Evolutionary conservation across 2,329 filamentous ascomycete genomes (phyloP).

Genomic region (Fusarium xylarioides): DNA sequence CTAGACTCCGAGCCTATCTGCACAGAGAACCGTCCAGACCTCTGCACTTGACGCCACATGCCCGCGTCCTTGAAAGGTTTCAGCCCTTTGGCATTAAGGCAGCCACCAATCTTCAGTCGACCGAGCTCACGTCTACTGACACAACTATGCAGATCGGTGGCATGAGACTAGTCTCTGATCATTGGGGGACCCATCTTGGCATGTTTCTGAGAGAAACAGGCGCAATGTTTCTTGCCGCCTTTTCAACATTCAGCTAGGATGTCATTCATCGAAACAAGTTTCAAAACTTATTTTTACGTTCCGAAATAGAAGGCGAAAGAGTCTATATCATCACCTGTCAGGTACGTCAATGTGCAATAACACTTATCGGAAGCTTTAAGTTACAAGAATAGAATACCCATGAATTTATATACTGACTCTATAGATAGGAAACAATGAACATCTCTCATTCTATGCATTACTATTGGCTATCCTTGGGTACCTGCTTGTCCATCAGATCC

Average conservation of each 20-base stretch:
- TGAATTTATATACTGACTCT: not conserved
- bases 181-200: not conserved
- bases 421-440: not conserved
- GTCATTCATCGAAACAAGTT: too few species aligned
- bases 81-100: not conserved
- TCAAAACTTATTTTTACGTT: too few species aligned
- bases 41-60: not conserved
- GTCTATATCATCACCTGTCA: not conserved
- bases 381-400: not conserved
- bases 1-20: not conserved
- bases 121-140: not conserved
- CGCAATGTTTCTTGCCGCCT: not conserved
- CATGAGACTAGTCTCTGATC: not conserved
- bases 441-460: not conserved
- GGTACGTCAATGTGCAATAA: too few species aligned
- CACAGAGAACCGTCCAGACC: not conserved
- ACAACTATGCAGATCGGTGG: not conserved
- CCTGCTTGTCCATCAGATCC: not conserved
- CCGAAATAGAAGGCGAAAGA: not conserved
- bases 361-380: fast-evolving
- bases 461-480: not conserved
- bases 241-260: not conserved
- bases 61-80: not conserved
- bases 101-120: not conserved
- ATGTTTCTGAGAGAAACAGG: too few species aligned